Evolutionary conservation across 495 filamentous ascomycete species (phyloP), one percentile per base, ranked within the genome.

Genomic region (Chlorociboria aeruginascens): DNA sequence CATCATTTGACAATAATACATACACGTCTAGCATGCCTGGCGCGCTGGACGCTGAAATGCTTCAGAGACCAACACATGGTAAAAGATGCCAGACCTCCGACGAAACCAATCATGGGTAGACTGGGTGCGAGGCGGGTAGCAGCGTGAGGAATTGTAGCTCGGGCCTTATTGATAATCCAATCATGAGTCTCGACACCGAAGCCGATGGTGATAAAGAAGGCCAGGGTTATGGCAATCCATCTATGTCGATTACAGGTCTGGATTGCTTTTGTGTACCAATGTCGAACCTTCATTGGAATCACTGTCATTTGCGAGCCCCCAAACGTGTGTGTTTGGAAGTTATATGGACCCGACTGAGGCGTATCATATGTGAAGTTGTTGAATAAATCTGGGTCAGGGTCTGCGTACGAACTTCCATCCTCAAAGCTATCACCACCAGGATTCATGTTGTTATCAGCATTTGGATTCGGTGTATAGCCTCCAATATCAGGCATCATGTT

Each of bases 41-140:
- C 34, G 8, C 39, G 43, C 38, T 47, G 33, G 32, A 32, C 35
- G 4, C 10, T 31, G 9, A 46, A 30, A 14, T 41, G 39, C 39
- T 51, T 50, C 17, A 51, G 6, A 33, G 20, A 31, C 28, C 30
- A 37, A 39, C 14, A 48, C 38, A 46, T 33, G 1, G 32, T 32
- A 28, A 57, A 51, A 10, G 47, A 51, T 12, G 45, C 35, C 11
- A 54, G 13, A 36, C 51, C 45, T 9, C 20, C 40, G 6, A 51
- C 8, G 20, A 57, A 51, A 6, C 51, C 50, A 20, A 52, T 34
- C 3, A 17, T 32, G 29, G 47, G 45, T 1, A 52, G 48, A 32
- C 54, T 35, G 11, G 40, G 13, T 7, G 32, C 32, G 33, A 55
- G 16, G 2, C 20, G 25, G 4, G 44, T 8, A 7, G n/a, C 14